phyloP scores from a whole-genome alignment of 371 early-diverging fungal species.

The Scutellospora calospora region DNA sequence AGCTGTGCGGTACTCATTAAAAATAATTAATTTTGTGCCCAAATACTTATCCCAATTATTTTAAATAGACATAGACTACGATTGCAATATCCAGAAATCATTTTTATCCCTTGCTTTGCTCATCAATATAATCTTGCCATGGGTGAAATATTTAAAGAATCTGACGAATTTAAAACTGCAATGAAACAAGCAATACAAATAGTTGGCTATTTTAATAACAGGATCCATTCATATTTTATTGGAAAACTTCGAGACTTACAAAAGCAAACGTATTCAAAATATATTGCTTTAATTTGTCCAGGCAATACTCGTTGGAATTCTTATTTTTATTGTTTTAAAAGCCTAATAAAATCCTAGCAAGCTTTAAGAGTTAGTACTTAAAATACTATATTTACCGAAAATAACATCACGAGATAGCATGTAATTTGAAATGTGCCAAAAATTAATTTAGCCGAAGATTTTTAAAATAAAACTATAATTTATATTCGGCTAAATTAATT shows the following conservation, averaged over 20 bases:
- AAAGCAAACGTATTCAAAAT: background rate
- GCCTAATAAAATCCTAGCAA: background rate
- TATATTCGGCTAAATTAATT: too few species aligned
- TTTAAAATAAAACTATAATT: too few species aligned
- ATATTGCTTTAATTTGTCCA: background rate
- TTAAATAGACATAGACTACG: background rate
- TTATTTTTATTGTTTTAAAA: conserved; percentile 10
- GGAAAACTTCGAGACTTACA: conserved; percentile 9
- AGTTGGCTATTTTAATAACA: conserved; percentile 7
- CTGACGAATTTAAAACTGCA: background rate
- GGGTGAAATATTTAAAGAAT: conserved; percentile 32
- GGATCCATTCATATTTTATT: conserved; percentile 2
- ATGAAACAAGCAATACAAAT: conserved; percentile 16
- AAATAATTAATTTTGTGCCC: background rate
- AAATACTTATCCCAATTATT: background rate
- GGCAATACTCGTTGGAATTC: background rate
- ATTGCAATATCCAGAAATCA: conserved; percentile 12
- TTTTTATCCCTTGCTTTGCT: conserved; percentile 15
- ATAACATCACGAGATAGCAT: too few species aligned
- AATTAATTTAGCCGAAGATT: too few species aligned
- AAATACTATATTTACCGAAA: background rate
- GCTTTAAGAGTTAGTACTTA: background rate
- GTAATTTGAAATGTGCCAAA: too few species aligned
- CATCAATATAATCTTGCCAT: background rate
- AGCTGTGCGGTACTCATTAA: too few species aligned